phyloP scores from a whole-genome alignment of 345 rosid species.

The Mercurialis annua region DNA sequence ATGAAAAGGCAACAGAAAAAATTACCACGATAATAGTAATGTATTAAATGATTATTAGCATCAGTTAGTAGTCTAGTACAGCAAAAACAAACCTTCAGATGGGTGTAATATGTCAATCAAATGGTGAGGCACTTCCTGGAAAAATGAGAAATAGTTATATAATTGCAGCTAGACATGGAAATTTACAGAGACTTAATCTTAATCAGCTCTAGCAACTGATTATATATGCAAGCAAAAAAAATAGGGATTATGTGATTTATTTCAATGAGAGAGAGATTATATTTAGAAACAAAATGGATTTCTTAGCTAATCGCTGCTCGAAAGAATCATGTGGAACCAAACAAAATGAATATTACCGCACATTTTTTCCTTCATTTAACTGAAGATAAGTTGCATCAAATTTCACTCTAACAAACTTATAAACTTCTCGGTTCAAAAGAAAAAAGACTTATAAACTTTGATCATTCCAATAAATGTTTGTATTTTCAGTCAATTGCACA shows the following conservation, averaged over 20 bases:
- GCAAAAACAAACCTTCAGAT: slow-evolving; percentile 54
- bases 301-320: too few species aligned
- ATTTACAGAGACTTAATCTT: neutral
- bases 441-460: neutral
- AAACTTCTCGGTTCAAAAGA: too few species aligned
- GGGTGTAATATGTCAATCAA: slow-evolving; percentile 81
- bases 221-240: neutral
- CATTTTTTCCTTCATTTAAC: too few species aligned
- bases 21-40: slow-evolving; percentile 7
- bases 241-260: neutral
- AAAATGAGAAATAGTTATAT: neutral
- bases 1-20: neutral
- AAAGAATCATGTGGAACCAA: too few species aligned
- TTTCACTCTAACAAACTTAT: neutral
- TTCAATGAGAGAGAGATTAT: neutral
- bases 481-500: neutral
- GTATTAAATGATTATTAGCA: slow-evolving; percentile 8
- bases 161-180: neutral
- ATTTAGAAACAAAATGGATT: neutral
- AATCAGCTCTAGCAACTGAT: neutral
- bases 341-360: too few species aligned
- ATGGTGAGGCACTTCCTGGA: slow-evolving; percentile 86
- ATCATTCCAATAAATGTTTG: neutral
- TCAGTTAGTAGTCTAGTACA: slow-evolving; percentile 7
- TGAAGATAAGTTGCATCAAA: neutral